phyloP scores from a whole-genome alignment of 345 rosid genomes.

The Heritiera fomes region DNA sequence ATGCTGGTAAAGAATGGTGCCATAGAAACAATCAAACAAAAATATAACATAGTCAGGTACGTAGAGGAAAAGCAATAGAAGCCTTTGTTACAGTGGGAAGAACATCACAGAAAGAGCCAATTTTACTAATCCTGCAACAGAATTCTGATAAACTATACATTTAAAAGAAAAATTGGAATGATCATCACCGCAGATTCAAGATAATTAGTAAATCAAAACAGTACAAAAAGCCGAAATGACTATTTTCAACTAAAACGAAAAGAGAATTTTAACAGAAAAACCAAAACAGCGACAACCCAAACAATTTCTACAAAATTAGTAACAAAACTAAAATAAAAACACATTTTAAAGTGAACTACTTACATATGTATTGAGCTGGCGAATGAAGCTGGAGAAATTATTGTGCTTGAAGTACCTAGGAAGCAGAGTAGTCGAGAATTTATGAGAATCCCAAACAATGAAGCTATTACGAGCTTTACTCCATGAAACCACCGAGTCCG shows the following conservation, averaged over 20 bases:
- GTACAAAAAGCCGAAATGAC: neutral
- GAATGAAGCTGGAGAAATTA: constrained; percentile 75
- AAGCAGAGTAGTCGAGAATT: constrained; percentile 52
- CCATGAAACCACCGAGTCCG: constrained; percentile 69
- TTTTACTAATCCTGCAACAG: neutral
- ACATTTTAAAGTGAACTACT: constrained; percentile 22
- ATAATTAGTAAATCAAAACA: neutral
- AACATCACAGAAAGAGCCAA: neutral
- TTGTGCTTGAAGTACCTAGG: constrained; percentile 70
- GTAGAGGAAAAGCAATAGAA: no score
- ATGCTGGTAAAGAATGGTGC: neutral
- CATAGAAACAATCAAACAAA: neutral
- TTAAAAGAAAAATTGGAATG: neutral
- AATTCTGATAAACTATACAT: neutral
- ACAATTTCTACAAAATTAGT: neutral
- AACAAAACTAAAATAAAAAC: neutral
- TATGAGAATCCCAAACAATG: constrained; percentile 65
- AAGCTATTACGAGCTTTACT: constrained; percentile 47
- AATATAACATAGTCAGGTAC: no score
- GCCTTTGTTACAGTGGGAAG: no score
- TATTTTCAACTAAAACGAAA: neutral
- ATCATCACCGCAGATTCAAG: neutral
- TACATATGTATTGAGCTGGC: constrained; percentile 82
- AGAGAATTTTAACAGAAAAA: neutral
- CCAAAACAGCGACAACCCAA: neutral